Percentiles rank a stretch among this genome's conserved stretches.
Conservation (phyloP, 108 stramenopile genomes). For the Discostella pseudostelligera region DNA sequence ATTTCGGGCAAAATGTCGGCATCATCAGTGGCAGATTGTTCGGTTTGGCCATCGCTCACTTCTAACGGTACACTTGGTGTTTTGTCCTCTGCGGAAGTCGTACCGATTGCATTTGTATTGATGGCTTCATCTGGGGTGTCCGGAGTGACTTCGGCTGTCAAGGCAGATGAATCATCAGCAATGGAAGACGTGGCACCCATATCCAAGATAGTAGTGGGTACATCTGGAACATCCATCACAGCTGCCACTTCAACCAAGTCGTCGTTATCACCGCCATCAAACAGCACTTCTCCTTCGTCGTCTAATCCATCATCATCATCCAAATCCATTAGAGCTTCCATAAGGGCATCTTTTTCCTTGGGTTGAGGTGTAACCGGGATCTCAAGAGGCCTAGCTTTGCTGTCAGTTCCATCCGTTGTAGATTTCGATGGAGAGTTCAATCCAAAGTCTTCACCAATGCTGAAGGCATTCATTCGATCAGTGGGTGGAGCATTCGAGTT, state of each 20-base stretch:
- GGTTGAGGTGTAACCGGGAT: conserved; percentile 39
- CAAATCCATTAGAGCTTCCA: conserved; percentile 65
- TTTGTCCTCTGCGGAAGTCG: background rate
- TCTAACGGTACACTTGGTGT: background rate
- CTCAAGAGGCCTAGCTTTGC: background rate
- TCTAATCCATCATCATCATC: conserved; percentile 67
- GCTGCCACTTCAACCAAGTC: background rate
- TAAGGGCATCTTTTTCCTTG: conserved; percentile 46
- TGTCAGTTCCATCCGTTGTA: background rate
- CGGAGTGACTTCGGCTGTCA: background rate
- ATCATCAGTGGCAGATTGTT: background rate
- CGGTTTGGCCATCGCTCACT: background rate
- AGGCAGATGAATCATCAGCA: background rate
- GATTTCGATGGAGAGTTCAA: conserved; percentile 47
- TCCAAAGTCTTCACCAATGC: conserved; percentile 75
- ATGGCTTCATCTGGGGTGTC: background rate
- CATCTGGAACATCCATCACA: background rate
- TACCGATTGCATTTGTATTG: no score
- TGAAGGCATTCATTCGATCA: conserved; percentile 61
- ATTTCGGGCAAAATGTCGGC: conserved; percentile 11
- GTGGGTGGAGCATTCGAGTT: conserved; percentile 2
- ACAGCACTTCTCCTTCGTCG: conserved; percentile 41
- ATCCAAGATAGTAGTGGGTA: background rate
- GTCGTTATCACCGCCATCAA: conserved; percentile 4
- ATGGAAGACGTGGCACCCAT: background rate